A percentile compares a stretch with the other conserved stretches of the same genome.
phyloP scores from a whole-genome alignment of 1,284 basidiomycete genomes.

The Baeospora myosura region DNA sequence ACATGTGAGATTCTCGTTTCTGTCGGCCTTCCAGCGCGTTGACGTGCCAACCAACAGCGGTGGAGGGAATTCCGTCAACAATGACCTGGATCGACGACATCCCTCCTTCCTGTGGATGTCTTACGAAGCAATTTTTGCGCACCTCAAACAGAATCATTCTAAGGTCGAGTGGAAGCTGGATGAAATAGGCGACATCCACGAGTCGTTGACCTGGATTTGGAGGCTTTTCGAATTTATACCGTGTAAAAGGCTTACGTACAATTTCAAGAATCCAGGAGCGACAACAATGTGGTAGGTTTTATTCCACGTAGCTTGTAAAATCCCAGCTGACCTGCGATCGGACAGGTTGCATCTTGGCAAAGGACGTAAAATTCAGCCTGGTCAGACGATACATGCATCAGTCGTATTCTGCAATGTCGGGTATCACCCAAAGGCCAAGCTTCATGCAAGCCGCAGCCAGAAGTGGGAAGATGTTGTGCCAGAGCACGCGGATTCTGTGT shows the following conservation, averaged over 20 bases:
- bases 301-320: neutral
- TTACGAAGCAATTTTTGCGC: slow-evolving; percentile 14
- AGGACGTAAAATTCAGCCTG: slow-evolving; percentile 11
- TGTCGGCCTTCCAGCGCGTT: too few relatives aligned
- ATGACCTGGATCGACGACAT: slow-evolving; percentile 9
- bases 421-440: too few relatives aligned
- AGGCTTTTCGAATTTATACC: slow-evolving; percentile 13
- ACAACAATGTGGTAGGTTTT: too few relatives aligned
- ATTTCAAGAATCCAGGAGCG: neutral
- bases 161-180: slow-evolving; percentile 6
- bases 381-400: slow-evolving; percentile 17
- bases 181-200: slow-evolving; percentile 8
- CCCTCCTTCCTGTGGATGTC: slow-evolving; percentile 20
- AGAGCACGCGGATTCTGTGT: too few relatives aligned
- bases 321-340: neutral
- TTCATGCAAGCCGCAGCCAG: too few relatives aligned
- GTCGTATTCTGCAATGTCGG: slow-evolving; percentile 4
- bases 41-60: too few relatives aligned
- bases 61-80: slow-evolving; percentile 13
- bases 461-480: too few relatives aligned
- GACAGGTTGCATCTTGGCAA: slow-evolving; percentile 11
- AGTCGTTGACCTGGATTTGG: slow-evolving; percentile 15
- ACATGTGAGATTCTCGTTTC: too few relatives aligned
- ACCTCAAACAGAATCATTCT: slow-evolving; percentile 13
- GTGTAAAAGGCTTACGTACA: slow-evolving; percentile 12